Evolutionary conservation across 2,329 filamentous ascomycete genomes (phyloP), one percentile per base, ranked within the genome.

Genomic region (Hypomyces rosellus): DNA sequence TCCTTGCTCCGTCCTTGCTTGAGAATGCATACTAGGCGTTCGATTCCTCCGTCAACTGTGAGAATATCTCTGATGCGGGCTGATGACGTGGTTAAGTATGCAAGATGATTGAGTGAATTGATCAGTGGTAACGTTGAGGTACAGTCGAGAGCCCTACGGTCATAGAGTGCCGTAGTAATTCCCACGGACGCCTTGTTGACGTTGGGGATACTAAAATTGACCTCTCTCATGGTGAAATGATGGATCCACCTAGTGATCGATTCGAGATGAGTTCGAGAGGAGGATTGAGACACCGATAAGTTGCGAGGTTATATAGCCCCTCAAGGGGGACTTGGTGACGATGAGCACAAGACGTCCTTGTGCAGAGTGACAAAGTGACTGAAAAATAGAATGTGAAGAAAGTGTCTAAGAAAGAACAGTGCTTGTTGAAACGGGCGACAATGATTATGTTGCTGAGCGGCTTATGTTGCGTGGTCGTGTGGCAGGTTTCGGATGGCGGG

Each of bases 161-260:
- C 93, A 71, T 99, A 99, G 55, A 99, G 82, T 68, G 93, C 95
- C 51, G 93, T 96, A 59, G 93, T 99, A 74, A 99, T 99, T 72
- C 92, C 92, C 65, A 96, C 91, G 52, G 92, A 96, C 65, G 93
- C 93, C 86, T 97, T 97, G 74, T 97, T 97, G 81, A 95, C 90
- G 79, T 93, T 96, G 49, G 93, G 92, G 69, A 97, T 96, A 75
- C 91, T 96, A 74, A 97, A 97, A 74, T 97, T 97, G 75, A 96
- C 91, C 82, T 99, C 93, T 76, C 93, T 89, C 93, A 99, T 99
- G 73, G 70, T 92, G 81, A 57, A 55, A 57, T 51, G 45, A 50
- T 52, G 44, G 39, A 54, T 49, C 43, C 48, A 38, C 39, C 9
- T 44, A 46, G 43, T 46, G 51, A 34, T 20, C 14, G 36, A 45